phyloP scores from a whole-genome alignment of 345 rosid genomes.

The Ceriops decandra region DNA sequence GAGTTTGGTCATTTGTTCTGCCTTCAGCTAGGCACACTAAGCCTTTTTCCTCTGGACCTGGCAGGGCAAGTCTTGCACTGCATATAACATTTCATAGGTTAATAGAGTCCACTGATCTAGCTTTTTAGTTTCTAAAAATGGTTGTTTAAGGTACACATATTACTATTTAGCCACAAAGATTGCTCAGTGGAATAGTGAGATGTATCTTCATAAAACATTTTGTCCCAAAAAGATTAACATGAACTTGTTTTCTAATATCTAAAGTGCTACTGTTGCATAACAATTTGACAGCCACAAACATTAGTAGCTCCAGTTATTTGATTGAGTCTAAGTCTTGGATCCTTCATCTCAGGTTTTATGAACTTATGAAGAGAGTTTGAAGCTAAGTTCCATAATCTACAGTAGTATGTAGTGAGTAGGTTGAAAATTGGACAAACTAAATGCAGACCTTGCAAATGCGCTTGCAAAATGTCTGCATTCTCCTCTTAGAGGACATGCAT shows the following conservation, averaged over 20 bases:
- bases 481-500: conserved; percentile 70
- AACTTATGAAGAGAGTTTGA: not conserved
- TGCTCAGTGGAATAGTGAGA: conserved; percentile 7
- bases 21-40: conserved; percentile 38
- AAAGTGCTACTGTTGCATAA: not conserved
- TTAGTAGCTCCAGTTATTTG: conserved; percentile 5
- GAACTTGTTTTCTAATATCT: not conserved
- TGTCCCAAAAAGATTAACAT: not conserved
- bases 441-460: conserved; percentile 59
- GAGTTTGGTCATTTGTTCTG: conserved; percentile 30
- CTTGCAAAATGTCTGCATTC: conserved; percentile 76
- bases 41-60: conserved; percentile 72
- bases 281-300: not conserved
- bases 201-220: not conserved
- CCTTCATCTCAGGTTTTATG: not conserved
- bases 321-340: not conserved
- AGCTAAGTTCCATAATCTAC: not conserved
- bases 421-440: conserved; percentile 9
- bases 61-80: conserved; percentile 90
- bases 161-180: not conserved
- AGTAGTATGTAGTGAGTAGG: not conserved
- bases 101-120: conserved; percentile 3
- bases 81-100: conserved; percentile 20
- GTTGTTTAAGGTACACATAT: conserved; percentile 5
- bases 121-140: not conserved